These are phyloP conservation scores for Periconia sp. DNA, from an alignment of 2,329 filamentous ascomycete species.

Conservation along the genomic window DNA sequence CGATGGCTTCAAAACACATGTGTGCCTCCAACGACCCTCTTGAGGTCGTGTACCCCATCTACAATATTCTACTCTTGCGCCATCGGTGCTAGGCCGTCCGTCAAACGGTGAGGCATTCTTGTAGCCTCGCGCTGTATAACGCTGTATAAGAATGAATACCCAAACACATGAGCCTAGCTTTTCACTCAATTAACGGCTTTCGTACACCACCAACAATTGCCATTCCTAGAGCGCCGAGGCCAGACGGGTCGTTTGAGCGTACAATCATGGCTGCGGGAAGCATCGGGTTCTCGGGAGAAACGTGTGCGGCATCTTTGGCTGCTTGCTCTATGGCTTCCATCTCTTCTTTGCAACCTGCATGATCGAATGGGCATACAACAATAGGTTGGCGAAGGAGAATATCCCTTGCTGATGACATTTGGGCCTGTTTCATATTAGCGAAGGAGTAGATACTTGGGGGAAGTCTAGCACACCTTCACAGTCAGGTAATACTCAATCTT, in stretches of 20 bases:
- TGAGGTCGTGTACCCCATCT: too few relatives aligned
- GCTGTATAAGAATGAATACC: not conserved
- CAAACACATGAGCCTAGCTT: not conserved
- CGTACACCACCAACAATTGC: conserved; percentile 67
- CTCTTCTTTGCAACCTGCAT: conserved; percentile 95
- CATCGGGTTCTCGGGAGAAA: conserved; percentile 91
- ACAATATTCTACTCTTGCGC: not conserved
- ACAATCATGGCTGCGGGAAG: conserved; percentile 86
- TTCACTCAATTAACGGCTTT: conserved; percentile 71
- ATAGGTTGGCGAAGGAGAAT: conserved; percentile 90
- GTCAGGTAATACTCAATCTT: conserved; percentile 98
- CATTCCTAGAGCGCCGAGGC: conserved; percentile 65
- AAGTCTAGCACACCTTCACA: conserved; percentile 74
- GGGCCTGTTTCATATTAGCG: conserved; percentile 66
- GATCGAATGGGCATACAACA: conserved; percentile 93
- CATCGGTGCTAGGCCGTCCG: not conserved
- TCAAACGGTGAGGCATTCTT: not conserved
- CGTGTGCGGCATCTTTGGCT: conserved; percentile 86
- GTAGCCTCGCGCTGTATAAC: not conserved
- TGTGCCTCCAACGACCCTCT: too few relatives aligned
- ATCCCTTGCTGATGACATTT: conserved; percentile 85
- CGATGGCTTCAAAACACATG: too few relatives aligned
- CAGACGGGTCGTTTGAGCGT: conserved; percentile 73
- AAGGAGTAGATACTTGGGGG: too few relatives aligned
- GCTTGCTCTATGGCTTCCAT: conserved; percentile 98